Conservation (phyloP, 805 yeast species). For the Wickerhamomyces alni region DNA sequence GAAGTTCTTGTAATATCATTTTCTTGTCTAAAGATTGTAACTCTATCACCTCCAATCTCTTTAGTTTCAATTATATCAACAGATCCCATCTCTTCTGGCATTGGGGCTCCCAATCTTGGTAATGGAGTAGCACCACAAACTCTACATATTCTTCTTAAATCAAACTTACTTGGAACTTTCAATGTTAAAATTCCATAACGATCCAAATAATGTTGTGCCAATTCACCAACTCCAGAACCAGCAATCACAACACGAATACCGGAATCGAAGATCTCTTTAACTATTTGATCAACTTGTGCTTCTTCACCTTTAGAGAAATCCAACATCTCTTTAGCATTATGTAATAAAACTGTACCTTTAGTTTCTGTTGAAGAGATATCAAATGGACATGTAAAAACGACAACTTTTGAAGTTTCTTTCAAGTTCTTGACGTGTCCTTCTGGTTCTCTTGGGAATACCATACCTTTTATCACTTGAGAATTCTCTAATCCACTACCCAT, state of each 20-base stretch:
- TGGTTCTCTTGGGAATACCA: conserved; percentile 98
- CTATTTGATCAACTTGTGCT: conserved; percentile 79
- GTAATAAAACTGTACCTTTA: conserved; percentile 92
- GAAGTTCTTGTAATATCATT: conserved; percentile 67
- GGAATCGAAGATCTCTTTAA: conserved; percentile 74
- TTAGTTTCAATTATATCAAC: conserved; percentile 84
- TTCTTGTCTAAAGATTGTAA: conserved; percentile 85
- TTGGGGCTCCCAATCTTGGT: conserved; percentile 90
- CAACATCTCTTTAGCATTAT: conserved; percentile 95
- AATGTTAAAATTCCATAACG: conserved; percentile 79
- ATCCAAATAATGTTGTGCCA: conserved; percentile 89
- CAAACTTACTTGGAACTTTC: conserved; percentile 91
- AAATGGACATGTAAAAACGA: conserved; percentile 87
- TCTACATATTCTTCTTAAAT: conserved; percentile 86
- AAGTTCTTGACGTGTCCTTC: conserved; percentile 79
- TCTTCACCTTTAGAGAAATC: conserved; percentile 97
- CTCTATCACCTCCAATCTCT: conserved; percentile 97
- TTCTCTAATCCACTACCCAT: conserved; percentile 81
- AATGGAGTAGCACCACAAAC: conserved; percentile 97
- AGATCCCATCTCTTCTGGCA: conserved; percentile 88
- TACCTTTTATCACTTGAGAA: conserved; percentile 85
- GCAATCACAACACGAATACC: conserved; percentile 89
- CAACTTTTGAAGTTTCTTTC: conserved; percentile 68
- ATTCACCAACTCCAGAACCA: conserved; percentile 90
- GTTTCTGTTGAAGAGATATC: conserved; percentile 97